Percentiles rank a stretch among this genome's conserved stretches.
Conservation (phyloP, 805 yeast species). For the Candida sanyiensis region DNA sequence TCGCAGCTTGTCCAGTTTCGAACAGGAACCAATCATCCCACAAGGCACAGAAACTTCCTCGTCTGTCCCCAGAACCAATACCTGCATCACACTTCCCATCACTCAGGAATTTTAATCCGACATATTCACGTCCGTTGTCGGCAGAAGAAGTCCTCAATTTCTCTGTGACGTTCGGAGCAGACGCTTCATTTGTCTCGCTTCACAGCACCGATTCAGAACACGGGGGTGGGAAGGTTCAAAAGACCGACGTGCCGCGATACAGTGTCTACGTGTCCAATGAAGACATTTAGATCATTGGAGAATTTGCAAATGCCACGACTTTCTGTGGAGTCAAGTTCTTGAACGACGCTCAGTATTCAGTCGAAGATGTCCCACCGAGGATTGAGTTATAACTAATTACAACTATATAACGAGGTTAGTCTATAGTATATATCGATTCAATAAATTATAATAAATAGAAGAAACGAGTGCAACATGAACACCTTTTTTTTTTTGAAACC, state of each 20-base stretch:
- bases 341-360: too few relatives aligned
- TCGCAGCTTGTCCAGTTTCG: slow-evolving; percentile 1
- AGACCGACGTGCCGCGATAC: slow-evolving; percentile 5
- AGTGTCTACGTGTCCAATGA: slow-evolving; percentile 13
- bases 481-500: background rate
- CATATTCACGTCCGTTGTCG: slow-evolving; percentile 7
- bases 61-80: slow-evolving; percentile 6
- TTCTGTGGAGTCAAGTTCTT: too few relatives aligned
- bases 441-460: background rate
- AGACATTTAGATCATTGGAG: slow-evolving; percentile 10
- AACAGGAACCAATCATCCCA: background rate
- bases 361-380: too few relatives aligned
- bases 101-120: slow-evolving; percentile 8
- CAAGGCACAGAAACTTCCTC: background rate
- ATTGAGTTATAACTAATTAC: too few relatives aligned
- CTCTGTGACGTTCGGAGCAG: slow-evolving; percentile 2
- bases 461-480: background rate
- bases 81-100: slow-evolving; percentile 13
- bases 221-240: slow-evolving; percentile 1
- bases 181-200: slow-evolving; percentile 5
- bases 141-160: slow-evolving; percentile 5
- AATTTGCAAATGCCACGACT: background rate
- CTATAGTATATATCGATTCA: too few relatives aligned
- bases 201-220: background rate
- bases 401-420: too few relatives aligned